Evolutionary conservation across 768 basidiomycete species (phyloP).

Genomic region (Psilocybe cubensis): DNA sequence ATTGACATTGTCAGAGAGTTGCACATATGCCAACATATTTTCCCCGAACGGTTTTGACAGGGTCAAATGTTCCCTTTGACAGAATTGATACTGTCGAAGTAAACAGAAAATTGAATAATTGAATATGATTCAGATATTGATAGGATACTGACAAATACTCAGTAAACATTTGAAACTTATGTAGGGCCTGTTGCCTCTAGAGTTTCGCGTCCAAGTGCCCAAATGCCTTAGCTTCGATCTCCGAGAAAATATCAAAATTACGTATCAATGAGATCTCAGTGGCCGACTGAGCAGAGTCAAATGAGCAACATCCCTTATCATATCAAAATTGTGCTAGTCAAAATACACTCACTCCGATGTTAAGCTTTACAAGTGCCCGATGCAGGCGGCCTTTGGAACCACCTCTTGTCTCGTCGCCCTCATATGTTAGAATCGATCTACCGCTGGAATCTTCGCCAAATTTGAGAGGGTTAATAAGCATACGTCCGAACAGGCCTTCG

Average conservation of each 20-base stretch:
- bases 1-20: too few relatives aligned
- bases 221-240: conserved; percentile 43
- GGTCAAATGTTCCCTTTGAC: too few relatives aligned
- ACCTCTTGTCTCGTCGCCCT: conserved; percentile 72
- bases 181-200: conserved; percentile 10
- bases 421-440: conserved; percentile 56
- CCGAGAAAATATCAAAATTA: conserved; percentile 70
- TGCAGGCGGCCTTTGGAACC: conserved; percentile 63
- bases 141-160: neutral
- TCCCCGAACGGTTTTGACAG: too few relatives aligned
- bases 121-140: too few relatives aligned
- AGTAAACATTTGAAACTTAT: neutral
- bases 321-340: neutral
- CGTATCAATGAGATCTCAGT: conserved; percentile 56
- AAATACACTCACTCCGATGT: conserved; percentile 50
- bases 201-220: conserved; percentile 30
- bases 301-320: neutral
- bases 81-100: too few relatives aligned
- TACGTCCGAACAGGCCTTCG: conserved; percentile 57
- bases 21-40: too few relatives aligned
- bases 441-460: conserved; percentile 47
- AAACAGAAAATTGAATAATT: too few relatives aligned
- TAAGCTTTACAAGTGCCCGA: conserved; percentile 53
- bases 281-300: conserved; percentile 40
- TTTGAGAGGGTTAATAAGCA: conserved; percentile 59